These are phyloP conservation scores for Simplicillium sp. DNA, from an alignment of 2,329 filamentous ascomycete genomes.

Conservation along the genomic window DNA sequence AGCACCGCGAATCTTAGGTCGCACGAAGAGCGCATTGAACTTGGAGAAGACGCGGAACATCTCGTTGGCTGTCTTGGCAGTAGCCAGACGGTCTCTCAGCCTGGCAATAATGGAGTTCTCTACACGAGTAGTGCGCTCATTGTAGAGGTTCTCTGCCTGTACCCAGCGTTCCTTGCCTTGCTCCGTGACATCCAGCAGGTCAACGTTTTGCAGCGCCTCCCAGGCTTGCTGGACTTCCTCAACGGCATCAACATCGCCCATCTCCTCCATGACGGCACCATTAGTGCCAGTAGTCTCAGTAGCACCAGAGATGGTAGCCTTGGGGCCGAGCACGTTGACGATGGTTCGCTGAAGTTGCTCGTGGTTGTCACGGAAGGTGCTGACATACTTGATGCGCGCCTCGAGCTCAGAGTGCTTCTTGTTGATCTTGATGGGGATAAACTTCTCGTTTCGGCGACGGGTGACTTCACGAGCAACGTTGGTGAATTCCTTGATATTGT, in stretches of 20 bases:
- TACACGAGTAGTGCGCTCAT: conserved; percentile 90
- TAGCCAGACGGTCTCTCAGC: conserved; percentile 83
- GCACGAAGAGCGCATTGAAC: conserved; percentile 96
- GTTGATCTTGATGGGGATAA: conserved; percentile 94
- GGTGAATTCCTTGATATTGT: conserved; percentile 94
- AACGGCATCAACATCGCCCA: conserved; percentile 93
- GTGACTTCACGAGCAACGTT: conserved; percentile 95
- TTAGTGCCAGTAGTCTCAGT: conserved; percentile 42
- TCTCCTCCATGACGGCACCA: conserved; percentile 76
- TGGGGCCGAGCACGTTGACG: conserved; percentile 85
- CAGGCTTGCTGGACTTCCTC: conserved; percentile 95
- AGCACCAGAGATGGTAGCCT: conserved; percentile 45
- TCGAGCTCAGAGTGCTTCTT: conserved; percentile 84
- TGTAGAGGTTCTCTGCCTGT: conserved; percentile 90
- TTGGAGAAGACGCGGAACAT: conserved; percentile 99
- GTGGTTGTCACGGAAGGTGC: conserved; percentile 91
- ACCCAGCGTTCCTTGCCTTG: conserved; percentile 90
- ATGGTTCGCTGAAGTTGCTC: conserved; percentile 96
- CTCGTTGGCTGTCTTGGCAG: conserved; percentile 94
- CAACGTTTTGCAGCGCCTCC: conserved; percentile 86
- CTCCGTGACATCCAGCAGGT: conserved; percentile 82
- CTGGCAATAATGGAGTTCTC: conserved; percentile 98
- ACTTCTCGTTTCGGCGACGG: conserved; percentile 88
- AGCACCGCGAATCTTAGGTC: conserved; percentile 96
- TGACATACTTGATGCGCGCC: conserved; percentile 84